Percentiles rank a stretch among this genome's conserved stretches.
These are phyloP conservation scores for Pseudotsuga menziesii DNA, from an alignment of 75 land plant species.

Conservation along the genomic window DNA sequence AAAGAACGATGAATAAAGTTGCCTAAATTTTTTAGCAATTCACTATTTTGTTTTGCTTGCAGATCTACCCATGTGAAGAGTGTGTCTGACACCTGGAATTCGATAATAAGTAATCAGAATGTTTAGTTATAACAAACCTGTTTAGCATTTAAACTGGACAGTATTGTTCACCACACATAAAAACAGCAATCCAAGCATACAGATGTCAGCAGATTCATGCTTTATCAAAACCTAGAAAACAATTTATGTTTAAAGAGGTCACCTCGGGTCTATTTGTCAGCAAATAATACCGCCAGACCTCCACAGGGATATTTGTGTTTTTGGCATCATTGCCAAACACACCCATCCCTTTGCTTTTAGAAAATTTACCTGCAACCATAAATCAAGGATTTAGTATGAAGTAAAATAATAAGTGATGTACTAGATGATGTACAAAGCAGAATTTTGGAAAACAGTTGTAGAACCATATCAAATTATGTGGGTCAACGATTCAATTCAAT, in stretches of 20 bases:
- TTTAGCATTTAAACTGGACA: background rate
- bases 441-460: background rate
- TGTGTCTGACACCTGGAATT: conserved; percentile 82
- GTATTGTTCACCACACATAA: background rate
- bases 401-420: background rate
- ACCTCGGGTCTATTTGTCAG: conserved; percentile 97
- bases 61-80: conserved; percentile 89
- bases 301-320: conserved; percentile 76
- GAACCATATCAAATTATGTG: conserved; percentile 1
- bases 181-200: background rate
- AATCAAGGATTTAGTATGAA: background rate
- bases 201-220: background rate
- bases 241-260: background rate
- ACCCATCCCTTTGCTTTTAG: conserved; percentile 92
- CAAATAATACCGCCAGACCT: conserved; percentile 96
- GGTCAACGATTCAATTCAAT: too few relatives aligned
- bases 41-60: conserved; percentile 89
- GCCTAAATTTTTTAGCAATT: conserved; percentile 84
- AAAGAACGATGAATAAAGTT: conserved; percentile 86
- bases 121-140: background rate
- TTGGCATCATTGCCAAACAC: conserved; percentile 99
- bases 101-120: background rate
- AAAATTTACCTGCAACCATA: conserved; percentile 78
- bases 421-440: background rate
- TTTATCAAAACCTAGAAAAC: background rate